A percentile compares a stretch with the other conserved stretches of the same genome.
Evolutionary conservation across 2,329 filamentous ascomycete species (phyloP).

Genomic region (Zymoseptoria pseudotritici): DNA sequence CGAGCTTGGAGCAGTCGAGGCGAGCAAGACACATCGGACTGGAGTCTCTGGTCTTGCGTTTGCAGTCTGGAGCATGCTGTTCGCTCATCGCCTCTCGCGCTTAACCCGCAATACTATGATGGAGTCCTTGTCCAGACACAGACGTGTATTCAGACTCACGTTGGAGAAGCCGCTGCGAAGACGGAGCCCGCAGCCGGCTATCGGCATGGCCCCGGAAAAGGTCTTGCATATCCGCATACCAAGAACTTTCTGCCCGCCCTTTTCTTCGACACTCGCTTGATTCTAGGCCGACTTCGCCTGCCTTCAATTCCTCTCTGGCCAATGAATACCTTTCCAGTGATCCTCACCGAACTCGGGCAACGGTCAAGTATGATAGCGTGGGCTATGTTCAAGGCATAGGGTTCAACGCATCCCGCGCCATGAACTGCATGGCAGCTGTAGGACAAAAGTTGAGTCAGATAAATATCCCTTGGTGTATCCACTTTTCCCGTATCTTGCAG

Average conservation of each 20-base stretch:
- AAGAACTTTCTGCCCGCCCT: background rate
- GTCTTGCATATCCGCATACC: background rate
- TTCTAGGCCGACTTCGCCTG: background rate
- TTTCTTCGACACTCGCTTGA: background rate
- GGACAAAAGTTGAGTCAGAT: background rate
- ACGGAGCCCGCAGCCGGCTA: background rate
- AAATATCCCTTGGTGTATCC: background rate
- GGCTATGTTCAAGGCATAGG: background rate
- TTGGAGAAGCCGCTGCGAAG: background rate
- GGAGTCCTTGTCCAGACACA: background rate
- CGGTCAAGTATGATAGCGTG: background rate
- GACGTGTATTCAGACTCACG: background rate
- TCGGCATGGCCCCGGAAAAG: conserved; percentile 1
- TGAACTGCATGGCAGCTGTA: background rate
- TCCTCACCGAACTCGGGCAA: background rate
- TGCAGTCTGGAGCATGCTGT: too few relatives aligned
- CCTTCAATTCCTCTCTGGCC: background rate
- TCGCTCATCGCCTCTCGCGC: too few relatives aligned
- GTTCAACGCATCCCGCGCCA: background rate
- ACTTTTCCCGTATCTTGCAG: background rate
- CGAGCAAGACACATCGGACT: too few relatives aligned
- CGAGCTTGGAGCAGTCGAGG: too few relatives aligned
- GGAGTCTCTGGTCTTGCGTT: too few relatives aligned
- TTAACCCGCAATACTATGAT: background rate
- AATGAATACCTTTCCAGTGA: background rate